Evolutionary conservation across 345 rosid genomes (phyloP).

Genomic region (Arabidopsis suecica): DNA sequence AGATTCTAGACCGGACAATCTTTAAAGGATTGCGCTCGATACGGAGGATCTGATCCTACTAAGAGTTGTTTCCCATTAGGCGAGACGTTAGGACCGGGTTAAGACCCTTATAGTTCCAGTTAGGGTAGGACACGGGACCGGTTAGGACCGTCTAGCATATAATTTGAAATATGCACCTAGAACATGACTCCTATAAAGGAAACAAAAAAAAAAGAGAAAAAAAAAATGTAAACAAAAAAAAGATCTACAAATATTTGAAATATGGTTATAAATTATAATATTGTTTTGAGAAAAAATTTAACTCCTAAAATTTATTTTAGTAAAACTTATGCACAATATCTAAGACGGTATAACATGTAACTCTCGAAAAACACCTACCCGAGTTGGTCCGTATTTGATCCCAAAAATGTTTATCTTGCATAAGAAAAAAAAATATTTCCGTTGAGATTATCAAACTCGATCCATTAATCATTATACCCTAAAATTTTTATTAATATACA

Average conservation of each 20-base stretch:
- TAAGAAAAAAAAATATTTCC: neutral
- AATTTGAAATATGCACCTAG: neutral
- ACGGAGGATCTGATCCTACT: conserved; percentile 36
- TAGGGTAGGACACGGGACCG: neutral
- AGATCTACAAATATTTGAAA: too few relatives aligned
- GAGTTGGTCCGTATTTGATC: neutral
- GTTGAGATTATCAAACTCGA: neutral
- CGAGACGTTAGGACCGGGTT: conserved; percentile 17
- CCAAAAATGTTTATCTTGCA: neutral
- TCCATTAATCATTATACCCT: too few relatives aligned
- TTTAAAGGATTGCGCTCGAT: conserved; percentile 22
- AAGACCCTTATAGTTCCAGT: conserved; percentile 7
- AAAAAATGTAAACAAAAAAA: too few relatives aligned
- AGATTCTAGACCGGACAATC: conserved; percentile 48
- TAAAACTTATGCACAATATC: neutral
- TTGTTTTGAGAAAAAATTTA: too few relatives aligned
- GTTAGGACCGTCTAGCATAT: neutral
- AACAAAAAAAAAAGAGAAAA: too few relatives aligned
- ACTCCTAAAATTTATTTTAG: too few relatives aligned
- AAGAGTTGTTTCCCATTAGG: conserved; percentile 20
- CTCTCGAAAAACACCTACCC: too few relatives aligned
- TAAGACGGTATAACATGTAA: too few relatives aligned
- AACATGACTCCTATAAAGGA: neutral
- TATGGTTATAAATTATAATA: too few relatives aligned
- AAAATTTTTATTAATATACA: too few relatives aligned